Evolutionary conservation across 2,329 filamentous ascomycete genomes (phyloP).

Genomic region (Pseudogymnoascus sp.): DNA sequence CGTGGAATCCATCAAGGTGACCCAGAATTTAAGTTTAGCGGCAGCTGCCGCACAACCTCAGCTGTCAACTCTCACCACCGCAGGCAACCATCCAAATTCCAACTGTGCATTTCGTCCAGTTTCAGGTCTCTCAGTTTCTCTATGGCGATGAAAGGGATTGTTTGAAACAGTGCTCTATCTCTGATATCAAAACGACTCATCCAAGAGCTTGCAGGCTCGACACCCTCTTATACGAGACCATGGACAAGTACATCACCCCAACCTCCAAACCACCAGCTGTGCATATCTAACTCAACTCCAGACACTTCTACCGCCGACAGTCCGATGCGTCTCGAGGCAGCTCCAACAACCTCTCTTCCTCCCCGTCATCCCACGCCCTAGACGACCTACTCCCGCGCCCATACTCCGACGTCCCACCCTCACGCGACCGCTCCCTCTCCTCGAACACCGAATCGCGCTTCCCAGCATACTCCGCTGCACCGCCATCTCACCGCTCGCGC

Average conservation of each 20-base stretch:
- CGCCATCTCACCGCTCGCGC: neutral
- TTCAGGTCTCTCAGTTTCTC: neutral
- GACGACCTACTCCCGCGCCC: neutral
- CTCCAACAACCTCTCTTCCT: neutral
- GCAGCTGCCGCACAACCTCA: slow-evolving; percentile 5
- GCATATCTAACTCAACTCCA: neutral
- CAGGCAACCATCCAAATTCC: neutral
- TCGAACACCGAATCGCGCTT: neutral
- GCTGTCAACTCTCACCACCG: neutral
- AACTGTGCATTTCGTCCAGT: neutral
- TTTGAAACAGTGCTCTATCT: neutral
- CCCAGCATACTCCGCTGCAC: neutral
- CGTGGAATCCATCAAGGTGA: slow-evolving; percentile 1
- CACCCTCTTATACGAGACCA: neutral
- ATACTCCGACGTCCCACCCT: neutral
- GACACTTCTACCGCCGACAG: neutral
- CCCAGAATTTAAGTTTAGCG: slow-evolving; percentile 4
- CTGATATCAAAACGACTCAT: neutral
- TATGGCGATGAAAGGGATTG: neutral
- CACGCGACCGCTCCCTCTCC: neutral
- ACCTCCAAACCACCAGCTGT: neutral
- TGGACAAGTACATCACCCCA: neutral
- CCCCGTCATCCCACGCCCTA: neutral
- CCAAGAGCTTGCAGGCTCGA: neutral
- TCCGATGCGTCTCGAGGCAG: neutral